Conservation (phyloP, 345 rosid species). For the Populus simonii region DNA sequence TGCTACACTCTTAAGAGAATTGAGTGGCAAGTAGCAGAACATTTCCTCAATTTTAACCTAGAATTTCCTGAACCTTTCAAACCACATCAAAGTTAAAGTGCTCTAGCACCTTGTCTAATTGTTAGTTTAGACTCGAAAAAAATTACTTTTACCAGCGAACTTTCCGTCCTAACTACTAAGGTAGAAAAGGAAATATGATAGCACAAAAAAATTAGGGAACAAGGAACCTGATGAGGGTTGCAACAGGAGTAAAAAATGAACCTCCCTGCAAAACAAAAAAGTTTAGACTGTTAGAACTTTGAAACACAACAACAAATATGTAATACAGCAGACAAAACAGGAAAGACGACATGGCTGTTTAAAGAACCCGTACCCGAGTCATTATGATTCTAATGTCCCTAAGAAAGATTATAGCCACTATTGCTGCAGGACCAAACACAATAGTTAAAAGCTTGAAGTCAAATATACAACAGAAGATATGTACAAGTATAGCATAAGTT, state of each 20-base stretch:
- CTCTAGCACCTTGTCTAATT: neutral
- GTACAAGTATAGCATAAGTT: neutral
- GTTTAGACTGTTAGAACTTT: neutral
- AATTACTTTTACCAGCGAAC: neutral
- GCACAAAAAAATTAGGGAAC: neutral
- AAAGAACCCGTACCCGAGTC: constrained; percentile 41
- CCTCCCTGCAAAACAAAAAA: constrained; percentile 47
- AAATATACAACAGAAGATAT: neutral
- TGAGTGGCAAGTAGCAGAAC: neutral
- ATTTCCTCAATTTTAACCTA: neutral
- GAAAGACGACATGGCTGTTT: neutral
- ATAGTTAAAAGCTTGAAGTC: neutral
- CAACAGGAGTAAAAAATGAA: constrained; percentile 29
- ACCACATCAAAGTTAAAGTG: neutral
- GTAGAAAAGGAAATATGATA: neutral
- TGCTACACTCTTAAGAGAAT: neutral
- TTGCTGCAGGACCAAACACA: constrained; percentile 50
- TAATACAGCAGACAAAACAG: neutral
- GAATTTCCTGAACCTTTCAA: neutral
- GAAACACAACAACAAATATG: neutral
- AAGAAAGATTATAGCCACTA: constrained; percentile 60
- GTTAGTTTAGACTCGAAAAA: neutral
- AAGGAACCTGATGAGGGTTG: constrained; percentile 56
- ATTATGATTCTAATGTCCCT: constrained; percentile 53
- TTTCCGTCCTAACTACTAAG: neutral